Conservation (phyloP, 2,329 filamentous ascomycete genomes). For the Pyricularia sp. region DNA sequence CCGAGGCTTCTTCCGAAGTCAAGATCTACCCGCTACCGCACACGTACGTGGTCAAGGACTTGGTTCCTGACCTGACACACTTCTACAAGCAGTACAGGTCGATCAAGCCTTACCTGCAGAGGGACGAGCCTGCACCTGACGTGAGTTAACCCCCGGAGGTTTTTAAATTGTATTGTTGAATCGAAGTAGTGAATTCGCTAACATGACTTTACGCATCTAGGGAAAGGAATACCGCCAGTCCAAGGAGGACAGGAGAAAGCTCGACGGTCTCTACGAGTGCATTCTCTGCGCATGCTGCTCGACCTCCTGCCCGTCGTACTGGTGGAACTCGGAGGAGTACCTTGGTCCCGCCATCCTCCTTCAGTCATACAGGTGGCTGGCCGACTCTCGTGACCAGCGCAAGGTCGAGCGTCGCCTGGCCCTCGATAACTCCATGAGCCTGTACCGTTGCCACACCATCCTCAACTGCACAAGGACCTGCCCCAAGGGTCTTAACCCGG, state of each 20-base stretch:
- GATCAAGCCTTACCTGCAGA: slow-evolving; percentile 96
- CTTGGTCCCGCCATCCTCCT: slow-evolving; percentile 93
- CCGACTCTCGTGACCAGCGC: slow-evolving; percentile 88
- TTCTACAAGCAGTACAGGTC: slow-evolving; percentile 99
- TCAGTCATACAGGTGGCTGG: slow-evolving; percentile 96
- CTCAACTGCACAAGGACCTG: slow-evolving; percentile 97
- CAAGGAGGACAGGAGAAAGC: slow-evolving; percentile 88
- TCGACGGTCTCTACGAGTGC: slow-evolving; percentile 97
- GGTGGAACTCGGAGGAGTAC: slow-evolving; percentile 99
- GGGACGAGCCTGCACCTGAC: slow-evolving; percentile 73
- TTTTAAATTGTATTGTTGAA: not conserved
- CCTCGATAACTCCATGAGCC: slow-evolving; percentile 96
- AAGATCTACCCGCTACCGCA: slow-evolving; percentile 98
- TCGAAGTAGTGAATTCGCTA: not conserved
- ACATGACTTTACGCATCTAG: slow-evolving; percentile 30
- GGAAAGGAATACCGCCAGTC: slow-evolving; percentile 88
- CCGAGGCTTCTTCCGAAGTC: slow-evolving; percentile 68
- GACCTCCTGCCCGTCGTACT: slow-evolving; percentile 98
- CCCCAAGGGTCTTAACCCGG: slow-evolving; percentile 96
- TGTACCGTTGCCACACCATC: slow-evolving; percentile 99
- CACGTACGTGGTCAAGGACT: slow-evolving; percentile 98
- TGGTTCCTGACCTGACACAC: slow-evolving; percentile 93
- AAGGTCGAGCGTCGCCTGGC: slow-evolving; percentile 80
- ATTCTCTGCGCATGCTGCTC: slow-evolving; percentile 99
- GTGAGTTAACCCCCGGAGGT: slow-evolving; percentile 43